These are phyloP conservation scores for Neofusicoccum sp. DNA, from an alignment of 2,329 filamentous ascomycete genomes.

Conservation along the genomic window DNA sequence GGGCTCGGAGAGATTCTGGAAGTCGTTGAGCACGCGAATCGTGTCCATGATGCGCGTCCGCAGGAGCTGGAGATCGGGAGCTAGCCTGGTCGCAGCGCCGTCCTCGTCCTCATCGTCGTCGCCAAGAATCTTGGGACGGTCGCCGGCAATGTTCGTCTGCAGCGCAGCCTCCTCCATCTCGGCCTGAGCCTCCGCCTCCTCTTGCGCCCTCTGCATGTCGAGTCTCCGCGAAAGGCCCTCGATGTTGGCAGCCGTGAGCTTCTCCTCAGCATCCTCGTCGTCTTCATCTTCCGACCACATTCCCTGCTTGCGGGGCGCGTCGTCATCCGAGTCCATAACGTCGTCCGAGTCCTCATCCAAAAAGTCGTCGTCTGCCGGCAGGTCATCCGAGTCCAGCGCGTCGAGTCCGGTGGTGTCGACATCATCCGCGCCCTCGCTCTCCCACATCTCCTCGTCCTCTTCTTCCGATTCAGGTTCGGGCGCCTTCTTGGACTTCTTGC, in stretches of 20 bases:
- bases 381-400: constrained; percentile 38
- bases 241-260: constrained; percentile 92
- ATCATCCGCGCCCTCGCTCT: constrained; percentile 35
- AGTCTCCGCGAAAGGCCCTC: constrained; percentile 84
- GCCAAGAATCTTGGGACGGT: constrained; percentile 65
- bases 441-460: constrained; percentile 27
- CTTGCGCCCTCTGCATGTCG: constrained; percentile 71
- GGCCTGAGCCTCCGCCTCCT: constrained; percentile 78
- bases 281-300: constrained; percentile 98
- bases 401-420: constrained; percentile 39
- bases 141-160: constrained; percentile 89
- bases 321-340: constrained; percentile 66
- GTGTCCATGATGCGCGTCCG: constrained; percentile 89
- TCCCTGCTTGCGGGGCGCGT: constrained; percentile 51
- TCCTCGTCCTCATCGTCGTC: constrained; percentile 61
- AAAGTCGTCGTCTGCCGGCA: constrained; percentile 40
- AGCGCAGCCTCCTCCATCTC: constrained; percentile 82
- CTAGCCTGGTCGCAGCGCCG: constrained; percentile 62
- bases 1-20: constrained; percentile 75
- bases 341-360: constrained; percentile 41
- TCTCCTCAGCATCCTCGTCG: constrained; percentile 82
- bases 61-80: constrained; percentile 86
- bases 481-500: constrained; percentile 30
- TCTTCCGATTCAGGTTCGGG: constrained; percentile 30
- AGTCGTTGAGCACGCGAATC: constrained; percentile 85